Evolutionary conservation across 306 rosid genomes (phyloP).

Genomic region (Rosa rugosa): DNA sequence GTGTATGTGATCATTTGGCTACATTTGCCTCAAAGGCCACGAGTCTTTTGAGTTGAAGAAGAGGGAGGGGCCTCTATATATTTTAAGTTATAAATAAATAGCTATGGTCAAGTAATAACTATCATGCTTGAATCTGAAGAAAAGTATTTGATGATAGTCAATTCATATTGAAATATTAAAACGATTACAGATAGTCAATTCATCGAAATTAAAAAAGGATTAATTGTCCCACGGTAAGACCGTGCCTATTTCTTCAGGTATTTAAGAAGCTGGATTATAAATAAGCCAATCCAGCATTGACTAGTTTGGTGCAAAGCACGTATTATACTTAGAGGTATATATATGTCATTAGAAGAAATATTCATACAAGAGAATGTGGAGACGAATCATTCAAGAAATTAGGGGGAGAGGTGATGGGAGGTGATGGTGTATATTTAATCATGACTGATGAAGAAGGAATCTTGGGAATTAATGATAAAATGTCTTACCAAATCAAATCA

Average conservation of each 20-base stretch:
- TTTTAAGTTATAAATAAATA: not conserved
- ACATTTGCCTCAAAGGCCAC: too few species aligned
- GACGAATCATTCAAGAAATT: too few species aligned
- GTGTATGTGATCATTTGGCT: not conserved
- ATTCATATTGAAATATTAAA: not conserved
- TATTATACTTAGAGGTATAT: not conserved
- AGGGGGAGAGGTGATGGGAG: too few species aligned
- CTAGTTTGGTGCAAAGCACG: not conserved
- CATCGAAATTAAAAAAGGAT: not conserved
- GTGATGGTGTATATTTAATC: not conserved
- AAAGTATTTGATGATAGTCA: not conserved
- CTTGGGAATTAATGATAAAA: not conserved
- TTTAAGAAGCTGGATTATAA: not conserved
- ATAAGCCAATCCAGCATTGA: not conserved
- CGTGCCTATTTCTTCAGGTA: not conserved
- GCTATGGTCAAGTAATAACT: not conserved
- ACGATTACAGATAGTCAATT: not conserved
- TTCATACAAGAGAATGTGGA: not conserved
- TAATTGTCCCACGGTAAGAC: not conserved
- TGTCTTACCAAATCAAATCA: not conserved
- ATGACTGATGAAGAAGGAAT: not conserved
- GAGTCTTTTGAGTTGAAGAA: too few species aligned
- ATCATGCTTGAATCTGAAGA: not conserved
- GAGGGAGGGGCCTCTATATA: too few species aligned
- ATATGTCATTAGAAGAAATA: not conserved